phyloP scores from a whole-genome alignment of 352 stramenopile species.

The Pythium biforme region DNA sequence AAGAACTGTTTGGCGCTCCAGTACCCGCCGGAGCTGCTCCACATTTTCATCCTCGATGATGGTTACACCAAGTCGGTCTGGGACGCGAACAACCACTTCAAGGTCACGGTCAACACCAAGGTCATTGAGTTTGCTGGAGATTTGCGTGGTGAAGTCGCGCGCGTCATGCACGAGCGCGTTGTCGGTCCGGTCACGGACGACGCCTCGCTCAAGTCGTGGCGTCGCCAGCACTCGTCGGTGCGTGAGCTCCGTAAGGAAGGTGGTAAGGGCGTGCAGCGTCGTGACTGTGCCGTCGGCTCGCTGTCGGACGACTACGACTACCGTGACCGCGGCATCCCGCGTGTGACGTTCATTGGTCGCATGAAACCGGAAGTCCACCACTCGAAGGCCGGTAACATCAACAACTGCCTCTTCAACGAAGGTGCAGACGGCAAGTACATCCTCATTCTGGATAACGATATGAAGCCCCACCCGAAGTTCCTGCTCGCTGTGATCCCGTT shows the following conservation, averaged over 20 bases:
- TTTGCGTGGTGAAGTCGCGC: conserved; percentile 74
- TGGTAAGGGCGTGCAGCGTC: conserved; percentile 75
- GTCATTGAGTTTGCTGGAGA: conserved; percentile 87
- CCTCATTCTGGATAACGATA: conserved; percentile 92
- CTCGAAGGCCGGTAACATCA: conserved; percentile 92
- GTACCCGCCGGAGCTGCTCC: conserved; percentile 83
- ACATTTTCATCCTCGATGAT: conserved; percentile 89
- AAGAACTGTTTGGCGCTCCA: conserved; percentile 87
- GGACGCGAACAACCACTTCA: conserved; percentile 90
- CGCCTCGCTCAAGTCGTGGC: conserved; percentile 76
- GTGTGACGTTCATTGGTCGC: conserved; percentile 84
- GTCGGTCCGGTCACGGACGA: conserved; percentile 79
- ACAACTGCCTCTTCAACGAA: conserved; percentile 90
- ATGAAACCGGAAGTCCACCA: conserved; percentile 89
- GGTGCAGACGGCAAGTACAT: conserved; percentile 87
- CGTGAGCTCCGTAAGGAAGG: conserved; percentile 82
- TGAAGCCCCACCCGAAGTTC: conserved; percentile 90
- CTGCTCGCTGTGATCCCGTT: conserved; percentile 83
- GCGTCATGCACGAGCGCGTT: conserved; percentile 86
- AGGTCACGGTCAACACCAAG: conserved; percentile 89
- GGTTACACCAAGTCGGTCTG: conserved; percentile 89
- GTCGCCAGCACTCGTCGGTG: conserved; percentile 84
- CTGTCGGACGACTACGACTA: conserved; percentile 90
- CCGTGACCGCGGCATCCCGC: conserved; percentile 83
- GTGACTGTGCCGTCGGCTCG: conserved; percentile 84